A percentile compares a stretch with the other conserved stretches of the same genome.
phyloP scores from a whole-genome alignment of 73 alveolate species.

The Uronychia binucleata region DNA sequence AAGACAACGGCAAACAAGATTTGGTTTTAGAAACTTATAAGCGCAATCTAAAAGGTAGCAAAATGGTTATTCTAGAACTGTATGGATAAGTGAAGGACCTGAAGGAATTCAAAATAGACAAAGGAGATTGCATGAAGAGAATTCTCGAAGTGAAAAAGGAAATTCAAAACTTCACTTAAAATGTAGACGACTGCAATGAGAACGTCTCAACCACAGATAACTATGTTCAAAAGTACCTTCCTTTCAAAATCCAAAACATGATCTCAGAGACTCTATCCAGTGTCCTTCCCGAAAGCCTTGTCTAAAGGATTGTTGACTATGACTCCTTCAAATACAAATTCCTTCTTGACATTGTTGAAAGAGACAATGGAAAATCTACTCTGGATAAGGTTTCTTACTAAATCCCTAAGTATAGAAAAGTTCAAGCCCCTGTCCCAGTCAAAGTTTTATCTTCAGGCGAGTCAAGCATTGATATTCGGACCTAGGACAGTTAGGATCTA shows the following conservation, averaged over 20 bases:
- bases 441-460: neutral
- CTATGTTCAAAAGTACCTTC: slow-evolving; percentile 64
- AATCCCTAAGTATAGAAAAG: slow-evolving; percentile 1
- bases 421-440: neutral
- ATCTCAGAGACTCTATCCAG: slow-evolving; percentile 42
- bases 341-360: slow-evolving; percentile 1
- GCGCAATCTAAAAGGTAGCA: slow-evolving; percentile 3
- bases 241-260: slow-evolving; percentile 49
- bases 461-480: neutral
- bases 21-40: slow-evolving; percentile 25
- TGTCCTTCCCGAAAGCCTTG: neutral
- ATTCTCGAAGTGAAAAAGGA: neutral
- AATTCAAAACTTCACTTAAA: neutral
- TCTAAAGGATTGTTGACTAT: neutral
- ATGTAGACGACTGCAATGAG: slow-evolving; percentile 8
- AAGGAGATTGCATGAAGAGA: neutral
- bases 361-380: slow-evolving; percentile 44
- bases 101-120: slow-evolving; percentile 10
- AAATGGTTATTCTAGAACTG: neutral
- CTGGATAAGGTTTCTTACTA: slow-evolving; percentile 8
- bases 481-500: neutral
- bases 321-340: slow-evolving; percentile 5
- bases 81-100: slow-evolving; percentile 5
- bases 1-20: slow-evolving; percentile 20
- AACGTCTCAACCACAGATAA: slow-evolving; percentile 52